phyloP scores from a whole-genome alignment of 441 rosid genomes.

The Melastoma candidum region DNA sequence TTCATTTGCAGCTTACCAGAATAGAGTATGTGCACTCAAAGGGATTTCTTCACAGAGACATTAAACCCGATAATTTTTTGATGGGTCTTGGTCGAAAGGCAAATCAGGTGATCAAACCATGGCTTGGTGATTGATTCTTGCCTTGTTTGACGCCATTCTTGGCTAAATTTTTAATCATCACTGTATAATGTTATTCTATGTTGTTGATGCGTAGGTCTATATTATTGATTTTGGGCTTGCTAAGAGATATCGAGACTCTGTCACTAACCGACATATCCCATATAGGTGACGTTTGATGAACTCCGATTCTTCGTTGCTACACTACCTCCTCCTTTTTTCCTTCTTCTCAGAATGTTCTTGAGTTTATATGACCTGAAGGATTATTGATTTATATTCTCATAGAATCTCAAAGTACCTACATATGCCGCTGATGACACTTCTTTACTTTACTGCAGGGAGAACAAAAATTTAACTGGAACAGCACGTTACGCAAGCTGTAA shows the following conservation, averaged over 20 bases:
- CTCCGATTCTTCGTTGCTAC: background rate
- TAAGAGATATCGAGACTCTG: slow-evolving; percentile 46
- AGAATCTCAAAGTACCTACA: background rate
- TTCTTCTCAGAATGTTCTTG: too few relatives aligned
- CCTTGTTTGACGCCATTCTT: slow-evolving; percentile 1
- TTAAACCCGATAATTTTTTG: slow-evolving; percentile 42
- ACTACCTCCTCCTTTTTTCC: too few relatives aligned
- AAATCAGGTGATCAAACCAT: slow-evolving; percentile 23
- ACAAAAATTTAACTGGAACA: slow-evolving; percentile 56
- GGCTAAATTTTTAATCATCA: background rate
- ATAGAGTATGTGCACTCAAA: slow-evolving; percentile 35
- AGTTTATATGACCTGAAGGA: too few relatives aligned
- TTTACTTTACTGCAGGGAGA: slow-evolving; percentile 29
- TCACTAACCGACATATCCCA: slow-evolving; percentile 50
- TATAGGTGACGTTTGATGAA: slow-evolving; percentile 33
- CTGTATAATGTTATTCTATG: slow-evolving; percentile 9
- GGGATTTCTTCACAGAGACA: slow-evolving; percentile 38
- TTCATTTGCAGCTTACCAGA: slow-evolving; percentile 22
- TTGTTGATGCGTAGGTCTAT: slow-evolving; percentile 33
- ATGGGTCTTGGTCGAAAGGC: slow-evolving; percentile 42
- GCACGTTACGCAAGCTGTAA: slow-evolving; percentile 64
- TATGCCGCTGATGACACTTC: slow-evolving; percentile 2
- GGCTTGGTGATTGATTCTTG: background rate
- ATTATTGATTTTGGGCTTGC: slow-evolving; percentile 61
- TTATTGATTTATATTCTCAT: background rate